These are phyloP conservation scores for Xylariaceae sp. DNA, from an alignment of 2,329 filamentous ascomycete genomes.

Conservation along the genomic window DNA sequence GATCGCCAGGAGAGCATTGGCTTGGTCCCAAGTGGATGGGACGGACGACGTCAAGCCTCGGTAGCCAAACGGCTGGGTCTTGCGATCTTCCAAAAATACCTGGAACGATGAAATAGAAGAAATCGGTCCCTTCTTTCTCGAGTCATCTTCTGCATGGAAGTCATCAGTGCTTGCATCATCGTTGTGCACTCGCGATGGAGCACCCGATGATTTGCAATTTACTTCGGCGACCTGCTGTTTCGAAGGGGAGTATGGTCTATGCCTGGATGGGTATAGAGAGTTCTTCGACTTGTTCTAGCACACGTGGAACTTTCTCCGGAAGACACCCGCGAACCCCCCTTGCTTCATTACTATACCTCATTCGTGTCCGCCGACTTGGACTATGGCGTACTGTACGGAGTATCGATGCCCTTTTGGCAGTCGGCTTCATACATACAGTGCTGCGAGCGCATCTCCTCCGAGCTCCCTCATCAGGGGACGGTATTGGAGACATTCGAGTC, in stretches of 20 bases:
- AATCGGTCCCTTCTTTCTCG: neutral
- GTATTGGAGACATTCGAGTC: neutral
- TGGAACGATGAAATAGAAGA: neutral
- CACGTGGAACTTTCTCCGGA: slow-evolving; percentile 18
- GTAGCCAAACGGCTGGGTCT: slow-evolving; percentile 11
- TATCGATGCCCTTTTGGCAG: neutral
- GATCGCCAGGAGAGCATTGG: neutral
- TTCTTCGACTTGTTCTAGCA: slow-evolving; percentile 13
- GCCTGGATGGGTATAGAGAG: slow-evolving; percentile 4
- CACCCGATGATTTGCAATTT: slow-evolving; percentile 12
- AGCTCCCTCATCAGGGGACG: neutral
- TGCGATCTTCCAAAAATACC: slow-evolving; percentile 3
- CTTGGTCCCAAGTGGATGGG: slow-evolving; percentile 3
- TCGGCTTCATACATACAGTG: neutral
- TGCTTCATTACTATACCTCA: slow-evolving; percentile 15
- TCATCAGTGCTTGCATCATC: neutral
- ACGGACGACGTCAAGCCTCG: neutral
- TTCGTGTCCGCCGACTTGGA: slow-evolving; percentile 6
- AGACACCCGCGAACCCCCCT: slow-evolving; percentile 19
- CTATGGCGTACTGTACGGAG: slow-evolving; percentile 5
- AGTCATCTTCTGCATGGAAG: neutral
- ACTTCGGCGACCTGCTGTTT: neutral
- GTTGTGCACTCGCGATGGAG: slow-evolving; percentile 2
- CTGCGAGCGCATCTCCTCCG: neutral
- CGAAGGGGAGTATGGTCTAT: slow-evolving; percentile 6